Percentiles rank a stretch among this genome's conserved stretches.
phyloP scores from a whole-genome alignment of 805 yeast genomes.

The Wickerhamiella spandovensis region DNA sequence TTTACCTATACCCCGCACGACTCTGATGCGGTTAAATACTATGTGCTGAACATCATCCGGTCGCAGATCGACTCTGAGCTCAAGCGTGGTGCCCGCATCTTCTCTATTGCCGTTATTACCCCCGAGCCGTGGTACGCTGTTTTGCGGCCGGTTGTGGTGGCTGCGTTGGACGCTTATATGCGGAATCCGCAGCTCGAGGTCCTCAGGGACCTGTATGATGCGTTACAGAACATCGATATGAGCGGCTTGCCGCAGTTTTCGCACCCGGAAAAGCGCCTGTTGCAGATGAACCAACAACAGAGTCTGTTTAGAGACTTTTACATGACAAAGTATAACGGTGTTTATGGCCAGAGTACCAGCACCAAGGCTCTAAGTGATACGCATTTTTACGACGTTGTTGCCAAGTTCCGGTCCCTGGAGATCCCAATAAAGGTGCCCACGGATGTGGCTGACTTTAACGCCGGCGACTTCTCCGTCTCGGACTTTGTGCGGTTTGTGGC shows the following conservation, averaged over 20 bases:
- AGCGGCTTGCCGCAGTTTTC: constrained; percentile 20
- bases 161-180: constrained; percentile 39
- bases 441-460: constrained; percentile 19
- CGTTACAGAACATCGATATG: constrained; percentile 21
- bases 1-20: constrained; percentile 22
- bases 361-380: constrained; percentile 14
- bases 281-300: constrained; percentile 9
- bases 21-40: constrained; percentile 32
- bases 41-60: constrained; percentile 44
- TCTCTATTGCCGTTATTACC: constrained; percentile 47
- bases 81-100: constrained; percentile 47
- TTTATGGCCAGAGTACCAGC: too few relatives aligned
- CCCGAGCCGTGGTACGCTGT: constrained; percentile 38
- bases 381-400: constrained; percentile 22
- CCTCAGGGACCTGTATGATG: constrained; percentile 20
- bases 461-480: constrained; percentile 22
- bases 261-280: constrained; percentile 19
- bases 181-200: constrained; percentile 14
- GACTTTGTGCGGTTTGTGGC: constrained; percentile 18
- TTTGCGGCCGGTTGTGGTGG: constrained; percentile 44
- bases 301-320: constrained; percentile 4
- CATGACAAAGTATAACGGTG: background rate
- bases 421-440: constrained; percentile 25
- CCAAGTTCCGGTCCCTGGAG: constrained; percentile 18
- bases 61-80: constrained; percentile 31